These are phyloP conservation scores for Polychaeton citri DNA, from an alignment of 2,329 filamentous ascomycete species.

Conservation along the genomic window DNA sequence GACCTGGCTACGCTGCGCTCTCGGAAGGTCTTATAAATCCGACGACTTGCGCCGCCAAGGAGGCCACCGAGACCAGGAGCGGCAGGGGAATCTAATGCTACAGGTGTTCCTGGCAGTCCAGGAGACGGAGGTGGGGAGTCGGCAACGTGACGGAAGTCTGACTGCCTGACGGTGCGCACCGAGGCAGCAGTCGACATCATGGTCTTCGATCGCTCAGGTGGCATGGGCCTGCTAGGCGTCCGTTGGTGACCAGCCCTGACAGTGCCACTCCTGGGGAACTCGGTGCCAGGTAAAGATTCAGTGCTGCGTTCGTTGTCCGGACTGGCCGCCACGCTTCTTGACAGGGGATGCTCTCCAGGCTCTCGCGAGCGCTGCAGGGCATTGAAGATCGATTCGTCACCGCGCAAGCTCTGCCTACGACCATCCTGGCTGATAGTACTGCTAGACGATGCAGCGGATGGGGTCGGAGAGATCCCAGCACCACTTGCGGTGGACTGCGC, in stretches of 20 bases:
- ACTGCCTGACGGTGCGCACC: slow-evolving; percentile 31
- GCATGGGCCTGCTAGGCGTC: slow-evolving; percentile 13
- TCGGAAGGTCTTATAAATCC: slow-evolving; percentile 32
- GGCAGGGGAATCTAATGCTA: slow-evolving; percentile 28
- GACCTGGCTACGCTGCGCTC: slow-evolving; percentile 33
- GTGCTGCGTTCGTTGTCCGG: slow-evolving; percentile 33
- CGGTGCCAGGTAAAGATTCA: slow-evolving; percentile 1
- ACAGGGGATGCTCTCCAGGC: slow-evolving; percentile 53
- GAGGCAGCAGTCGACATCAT: slow-evolving; percentile 29
- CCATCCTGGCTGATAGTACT: slow-evolving; percentile 42
- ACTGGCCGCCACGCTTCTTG: slow-evolving; percentile 60
- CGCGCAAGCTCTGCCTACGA: slow-evolving; percentile 43
- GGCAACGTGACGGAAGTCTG: slow-evolving; percentile 19
- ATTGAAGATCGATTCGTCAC: slow-evolving; percentile 43
- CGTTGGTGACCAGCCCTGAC: slow-evolving; percentile 1
- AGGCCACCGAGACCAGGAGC: slow-evolving; percentile 28
- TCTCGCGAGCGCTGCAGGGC: slow-evolving; percentile 37
- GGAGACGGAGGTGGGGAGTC: slow-evolving; percentile 28
- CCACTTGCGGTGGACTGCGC: slow-evolving; percentile 40
- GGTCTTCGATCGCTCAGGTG: slow-evolving; percentile 28
- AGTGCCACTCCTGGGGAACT: slow-evolving; percentile 3
- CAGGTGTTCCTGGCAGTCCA: slow-evolving; percentile 30
- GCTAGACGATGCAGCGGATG: slow-evolving; percentile 38
- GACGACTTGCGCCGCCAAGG: slow-evolving; percentile 32
- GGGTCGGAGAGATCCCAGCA: slow-evolving; percentile 42